Conservation (phyloP, 2,329 filamentous ascomycete genomes). For the Paracamarosporium sp. region DNA sequence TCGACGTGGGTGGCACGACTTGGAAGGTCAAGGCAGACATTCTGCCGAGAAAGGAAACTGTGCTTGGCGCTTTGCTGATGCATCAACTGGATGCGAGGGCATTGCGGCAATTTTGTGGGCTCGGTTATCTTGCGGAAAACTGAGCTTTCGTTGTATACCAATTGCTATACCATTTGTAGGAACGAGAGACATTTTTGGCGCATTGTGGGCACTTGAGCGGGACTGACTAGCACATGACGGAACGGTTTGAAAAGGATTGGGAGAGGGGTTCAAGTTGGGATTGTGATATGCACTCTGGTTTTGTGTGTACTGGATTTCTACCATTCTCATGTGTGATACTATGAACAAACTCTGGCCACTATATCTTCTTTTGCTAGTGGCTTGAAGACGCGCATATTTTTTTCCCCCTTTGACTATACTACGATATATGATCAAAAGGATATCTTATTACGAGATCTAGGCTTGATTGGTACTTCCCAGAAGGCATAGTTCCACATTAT, state of each 20-base stretch:
- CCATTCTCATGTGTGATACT: constrained; percentile 10
- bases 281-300: constrained; percentile 1
- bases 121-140: constrained; percentile 44
- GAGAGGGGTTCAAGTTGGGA: neutral
- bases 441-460: too few relatives aligned
- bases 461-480: too few relatives aligned
- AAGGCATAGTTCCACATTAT: too few relatives aligned
- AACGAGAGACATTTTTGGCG: constrained; percentile 2
- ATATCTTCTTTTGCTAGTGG: neutral
- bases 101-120: constrained; percentile 49
- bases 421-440: too few relatives aligned
- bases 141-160: constrained; percentile 9
- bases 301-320: constrained; percentile 1
- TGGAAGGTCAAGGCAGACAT: constrained; percentile 50
- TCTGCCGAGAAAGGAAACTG: constrained; percentile 52
- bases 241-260: neutral
- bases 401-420: neutral
- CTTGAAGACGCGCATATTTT: neutral
- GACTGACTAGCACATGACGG: neutral
- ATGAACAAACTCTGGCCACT: constrained; percentile 3
- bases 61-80: constrained; percentile 55
- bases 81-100: constrained; percentile 52
- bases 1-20: constrained; percentile 35
- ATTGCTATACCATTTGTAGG: neutral
- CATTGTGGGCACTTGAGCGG: constrained; percentile 2